Conservation (phyloP, 345 rosid species). For the Acer saccharum region DNA sequence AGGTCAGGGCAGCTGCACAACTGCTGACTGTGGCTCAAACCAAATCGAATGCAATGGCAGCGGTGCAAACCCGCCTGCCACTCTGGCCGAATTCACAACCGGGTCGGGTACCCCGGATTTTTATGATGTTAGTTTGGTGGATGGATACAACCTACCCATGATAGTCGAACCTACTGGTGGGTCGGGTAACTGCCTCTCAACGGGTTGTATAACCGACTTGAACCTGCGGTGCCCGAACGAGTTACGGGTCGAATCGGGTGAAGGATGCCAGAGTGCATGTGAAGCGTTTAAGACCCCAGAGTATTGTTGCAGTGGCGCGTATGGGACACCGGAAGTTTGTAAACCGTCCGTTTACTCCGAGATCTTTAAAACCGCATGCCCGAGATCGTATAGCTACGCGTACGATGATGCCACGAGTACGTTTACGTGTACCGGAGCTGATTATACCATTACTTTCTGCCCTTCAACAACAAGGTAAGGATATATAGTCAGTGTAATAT, state of each 20-base stretch:
- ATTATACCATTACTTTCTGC: conserved; percentile 74
- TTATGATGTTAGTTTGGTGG: conserved; percentile 72
- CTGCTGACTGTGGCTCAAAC: conserved; percentile 74
- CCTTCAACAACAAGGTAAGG: conserved; percentile 64
- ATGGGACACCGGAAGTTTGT: conserved; percentile 56
- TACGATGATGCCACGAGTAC: conserved; percentile 76
- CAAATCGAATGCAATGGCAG: conserved; percentile 64
- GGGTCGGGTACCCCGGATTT: conserved; percentile 67
- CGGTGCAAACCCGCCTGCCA: conserved; percentile 65
- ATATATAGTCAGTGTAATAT: not conserved
- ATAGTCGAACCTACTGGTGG: conserved; percentile 61
- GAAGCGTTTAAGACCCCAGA: conserved; percentile 69
- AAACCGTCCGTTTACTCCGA: conserved; percentile 64
- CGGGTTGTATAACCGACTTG: conserved; percentile 66
- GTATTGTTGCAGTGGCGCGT: conserved; percentile 72
- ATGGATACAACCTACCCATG: conserved; percentile 71
- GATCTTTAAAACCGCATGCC: conserved; percentile 68
- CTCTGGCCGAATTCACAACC: conserved; percentile 68
- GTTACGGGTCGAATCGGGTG: conserved; percentile 44
- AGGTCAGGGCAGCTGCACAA: conserved; percentile 53
- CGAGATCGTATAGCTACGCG: conserved; percentile 75
- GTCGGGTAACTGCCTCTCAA: conserved; percentile 52
- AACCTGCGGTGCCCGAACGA: conserved; percentile 66
- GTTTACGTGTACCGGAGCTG: conserved; percentile 66
- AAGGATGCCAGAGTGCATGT: conserved; percentile 76